Evolutionary conservation across 2,329 filamentous ascomycete species (phyloP).

Genomic region (Exophiala sp.): DNA sequence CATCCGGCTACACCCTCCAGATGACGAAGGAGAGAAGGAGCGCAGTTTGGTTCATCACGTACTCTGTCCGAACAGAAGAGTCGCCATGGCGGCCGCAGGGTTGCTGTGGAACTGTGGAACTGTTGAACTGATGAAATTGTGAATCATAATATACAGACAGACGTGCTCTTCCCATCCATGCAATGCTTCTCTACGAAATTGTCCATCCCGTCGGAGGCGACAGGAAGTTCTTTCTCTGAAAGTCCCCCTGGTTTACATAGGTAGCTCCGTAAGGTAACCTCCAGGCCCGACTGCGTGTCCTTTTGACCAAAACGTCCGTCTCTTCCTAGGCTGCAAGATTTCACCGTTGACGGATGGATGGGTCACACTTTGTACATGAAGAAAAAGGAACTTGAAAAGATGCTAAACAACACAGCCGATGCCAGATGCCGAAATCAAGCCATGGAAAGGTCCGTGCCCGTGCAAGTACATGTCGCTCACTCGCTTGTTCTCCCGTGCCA

Average conservation of each 20-base stretch:
- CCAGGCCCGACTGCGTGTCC: too few relatives aligned
- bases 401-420: constrained; percentile 1
- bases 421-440: background rate
- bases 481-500: constrained; percentile 1
- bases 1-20: background rate
- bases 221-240: background rate
- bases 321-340: background rate
- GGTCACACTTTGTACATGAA: constrained; percentile 1
- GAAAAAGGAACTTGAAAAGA: constrained; percentile 1
- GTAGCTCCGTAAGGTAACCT: too few relatives aligned
- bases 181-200: background rate
- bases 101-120: too few relatives aligned
- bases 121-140: background rate
- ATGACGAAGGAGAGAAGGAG: background rate
- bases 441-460: background rate
- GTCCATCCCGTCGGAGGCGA: background rate
- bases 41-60: too few relatives aligned
- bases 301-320: too few relatives aligned
- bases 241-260: background rate
- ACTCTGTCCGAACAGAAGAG: too few relatives aligned
- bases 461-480: constrained; percentile 7
- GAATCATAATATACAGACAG: background rate
- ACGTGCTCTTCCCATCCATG: background rate
- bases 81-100: too few relatives aligned
- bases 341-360: background rate